Evolutionary conservation across 169 alveolate species (phyloP), one percentile per base, ranked within the genome.

Genomic region (Eimeria acervulina): DNA sequence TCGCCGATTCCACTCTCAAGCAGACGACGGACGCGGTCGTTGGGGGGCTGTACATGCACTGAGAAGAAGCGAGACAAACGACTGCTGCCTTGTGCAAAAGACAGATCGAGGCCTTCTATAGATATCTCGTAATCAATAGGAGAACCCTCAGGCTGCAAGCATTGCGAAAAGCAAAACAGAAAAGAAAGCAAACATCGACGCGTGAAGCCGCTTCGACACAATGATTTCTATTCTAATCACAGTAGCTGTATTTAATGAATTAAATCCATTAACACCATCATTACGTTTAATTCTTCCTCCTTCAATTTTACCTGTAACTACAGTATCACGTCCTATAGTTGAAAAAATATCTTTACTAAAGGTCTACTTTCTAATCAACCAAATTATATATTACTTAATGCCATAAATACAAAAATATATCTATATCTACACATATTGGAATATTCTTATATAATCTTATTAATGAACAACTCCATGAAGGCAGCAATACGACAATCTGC

Each of bases 221-320:
- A n/a, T n/a, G n/a, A n/a, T n/a, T n/a, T n/a, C n/a, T n/a, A n/a
- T n/a, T n/a, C n/a, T n/a, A n/a, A n/a, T n/a, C n/a, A n/a, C n/a
- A n/a, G n/a, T n/a, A n/a, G n/a, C n/a, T n/a, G 61, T 76, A 8
- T 96, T 95, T 96, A 96, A 95, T 88, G 70, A 36, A 80, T 95
- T 78, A 61, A 81, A 92, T 38, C 95, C 76, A 51, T 36, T 80
- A n/a, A 76, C 96, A n/a, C 51, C 95, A 78, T 95, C 90, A 51
- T 95, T 96, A 81, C 96, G 90, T 63, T 13, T 63, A 63, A 96
- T 70, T 74, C 88, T 96, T 95, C 96, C 96, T 28, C 96, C 47
- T 87, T 76, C 52, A 36, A 28, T 28, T 95, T 47, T 74, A 26
- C 70, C 38, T 66, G 76, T 33, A 61, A 96, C 96, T 95, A 44